phyloP scores from a whole-genome alignment of 2,329 filamentous ascomycete genomes.

The Claviceps capensis region DNA sequence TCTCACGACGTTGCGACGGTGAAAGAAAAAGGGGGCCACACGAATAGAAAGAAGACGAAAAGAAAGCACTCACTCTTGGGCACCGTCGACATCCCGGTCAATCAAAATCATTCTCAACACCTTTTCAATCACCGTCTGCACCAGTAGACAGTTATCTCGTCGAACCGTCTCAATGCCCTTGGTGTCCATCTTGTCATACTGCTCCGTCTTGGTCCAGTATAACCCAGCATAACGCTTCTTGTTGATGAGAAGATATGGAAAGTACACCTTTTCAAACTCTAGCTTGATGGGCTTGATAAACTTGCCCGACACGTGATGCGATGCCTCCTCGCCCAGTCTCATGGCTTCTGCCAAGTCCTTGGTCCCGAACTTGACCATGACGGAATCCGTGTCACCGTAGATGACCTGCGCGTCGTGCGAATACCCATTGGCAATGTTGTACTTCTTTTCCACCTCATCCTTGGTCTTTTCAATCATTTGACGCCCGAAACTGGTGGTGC shows the following conservation, averaged over 20 bases:
- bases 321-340: constrained; percentile 89
- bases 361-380: constrained; percentile 98
- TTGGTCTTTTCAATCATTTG: constrained; percentile 99
- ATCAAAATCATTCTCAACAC: constrained; percentile 92
- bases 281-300: constrained; percentile 97
- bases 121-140: constrained; percentile 95
- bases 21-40: too few species aligned
- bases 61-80: constrained; percentile 61
- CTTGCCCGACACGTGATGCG: constrained; percentile 75
- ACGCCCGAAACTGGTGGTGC: constrained; percentile 90
- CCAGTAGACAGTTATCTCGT: constrained; percentile 87
- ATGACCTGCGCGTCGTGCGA: constrained; percentile 91
- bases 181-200: constrained; percentile 99
- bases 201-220: constrained; percentile 88
- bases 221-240: constrained; percentile 98
- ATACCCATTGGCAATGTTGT: constrained; percentile 89
- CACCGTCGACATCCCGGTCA: constrained; percentile 76
- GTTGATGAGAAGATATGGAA: constrained; percentile 95
- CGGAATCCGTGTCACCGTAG: constrained; percentile 97
- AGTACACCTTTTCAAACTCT: constrained; percentile 99
- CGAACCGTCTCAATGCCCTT: constrained; percentile 98
- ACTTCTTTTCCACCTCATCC: constrained; percentile 80
- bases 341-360: constrained; percentile 78
- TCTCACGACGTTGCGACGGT: neutral
- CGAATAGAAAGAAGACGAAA: neutral